Percentiles rank a stretch among this genome's conserved stretches.
Evolutionary conservation across 768 basidiomycete genomes (phyloP).

Genomic region (Strobilomyces confusus): DNA sequence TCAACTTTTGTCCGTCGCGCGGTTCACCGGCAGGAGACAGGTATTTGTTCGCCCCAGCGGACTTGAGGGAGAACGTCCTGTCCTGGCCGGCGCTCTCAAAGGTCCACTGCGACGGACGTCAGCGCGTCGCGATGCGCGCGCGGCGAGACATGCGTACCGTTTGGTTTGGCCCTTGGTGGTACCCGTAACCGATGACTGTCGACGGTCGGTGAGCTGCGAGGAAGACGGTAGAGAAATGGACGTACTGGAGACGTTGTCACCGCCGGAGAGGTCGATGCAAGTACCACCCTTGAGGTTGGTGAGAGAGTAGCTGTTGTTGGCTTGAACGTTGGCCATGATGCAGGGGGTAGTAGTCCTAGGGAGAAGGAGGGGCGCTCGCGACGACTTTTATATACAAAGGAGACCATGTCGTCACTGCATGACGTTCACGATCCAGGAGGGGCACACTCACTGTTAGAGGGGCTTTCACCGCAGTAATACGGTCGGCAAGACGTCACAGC

Average conservation of each 20-base stretch:
- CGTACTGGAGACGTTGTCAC: conserved; percentile 45
- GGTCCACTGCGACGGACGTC: conserved; percentile 39
- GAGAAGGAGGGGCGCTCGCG: not conserved
- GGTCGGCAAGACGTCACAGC: too few species aligned
- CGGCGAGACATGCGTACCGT: conserved; percentile 28
- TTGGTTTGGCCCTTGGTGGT: conserved; percentile 46
- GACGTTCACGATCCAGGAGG: too few species aligned
- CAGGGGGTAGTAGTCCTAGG: not conserved
- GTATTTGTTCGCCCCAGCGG: conserved; percentile 38
- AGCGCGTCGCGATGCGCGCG: not conserved
- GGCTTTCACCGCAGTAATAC: too few species aligned
- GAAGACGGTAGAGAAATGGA: not conserved
- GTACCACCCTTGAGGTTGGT: conserved; percentile 50
- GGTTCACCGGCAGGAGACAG: conserved; percentile 33
- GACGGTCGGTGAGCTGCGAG: not conserved
- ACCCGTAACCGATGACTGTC: conserved; percentile 47
- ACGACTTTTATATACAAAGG: not conserved
- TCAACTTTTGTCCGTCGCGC: conserved; percentile 38
- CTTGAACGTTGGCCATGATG: conserved; percentile 28
- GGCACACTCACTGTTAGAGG: too few species aligned
- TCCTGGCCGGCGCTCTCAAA: conserved; percentile 27
- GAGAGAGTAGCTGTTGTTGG: conserved; percentile 41
- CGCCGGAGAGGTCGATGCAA: conserved; percentile 52
- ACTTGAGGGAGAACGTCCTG: conserved; percentile 40
- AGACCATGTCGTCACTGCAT: too few species aligned